A percentile compares a stretch with the other conserved stretches of the same genome.
Evolutionary conservation across 2,329 filamentous ascomycete genomes (phyloP).

Genomic region (Calonectria multiphialidica): DNA sequence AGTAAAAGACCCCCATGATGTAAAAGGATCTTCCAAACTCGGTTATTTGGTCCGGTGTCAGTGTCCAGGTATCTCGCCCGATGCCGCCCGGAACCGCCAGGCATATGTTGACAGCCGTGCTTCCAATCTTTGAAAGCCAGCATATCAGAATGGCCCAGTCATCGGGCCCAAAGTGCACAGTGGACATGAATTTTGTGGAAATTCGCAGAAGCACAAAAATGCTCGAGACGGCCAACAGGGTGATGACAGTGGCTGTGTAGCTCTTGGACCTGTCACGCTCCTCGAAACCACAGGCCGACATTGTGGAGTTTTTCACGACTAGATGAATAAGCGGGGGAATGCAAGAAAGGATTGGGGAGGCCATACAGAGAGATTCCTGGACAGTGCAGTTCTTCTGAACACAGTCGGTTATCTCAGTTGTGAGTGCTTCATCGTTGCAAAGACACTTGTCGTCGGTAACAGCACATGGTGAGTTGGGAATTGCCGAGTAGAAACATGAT

Average conservation of each 20-base stretch:
- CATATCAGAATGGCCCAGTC: neutral
- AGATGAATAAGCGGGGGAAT: neutral
- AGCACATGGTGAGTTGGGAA: neutral
- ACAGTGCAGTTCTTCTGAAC: neutral
- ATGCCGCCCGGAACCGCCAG: neutral
- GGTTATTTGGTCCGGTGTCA: neutral
- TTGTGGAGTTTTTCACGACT: neutral
- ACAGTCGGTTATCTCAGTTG: neutral
- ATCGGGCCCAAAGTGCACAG: neutral
- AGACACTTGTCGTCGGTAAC: neutral
- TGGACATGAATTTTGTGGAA: neutral
- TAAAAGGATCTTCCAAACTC: neutral
- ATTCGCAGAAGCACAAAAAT: neutral
- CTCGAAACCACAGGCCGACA: neutral
- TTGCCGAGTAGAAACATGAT: neutral
- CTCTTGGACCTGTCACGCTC: neutral
- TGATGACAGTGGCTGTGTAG: neutral
- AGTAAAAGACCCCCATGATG: neutral
- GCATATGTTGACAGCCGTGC: neutral
- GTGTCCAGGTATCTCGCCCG: neutral
- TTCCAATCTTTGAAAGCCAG: neutral
- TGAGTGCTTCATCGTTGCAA: neutral
- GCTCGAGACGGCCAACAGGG: neutral
- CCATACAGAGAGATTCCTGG: neutral
- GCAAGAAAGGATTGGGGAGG: neutral